These are phyloP conservation scores for Fraxinus xanthoxyloides DNA, from an alignment of 305 asterid species.

Conservation along the genomic window DNA sequence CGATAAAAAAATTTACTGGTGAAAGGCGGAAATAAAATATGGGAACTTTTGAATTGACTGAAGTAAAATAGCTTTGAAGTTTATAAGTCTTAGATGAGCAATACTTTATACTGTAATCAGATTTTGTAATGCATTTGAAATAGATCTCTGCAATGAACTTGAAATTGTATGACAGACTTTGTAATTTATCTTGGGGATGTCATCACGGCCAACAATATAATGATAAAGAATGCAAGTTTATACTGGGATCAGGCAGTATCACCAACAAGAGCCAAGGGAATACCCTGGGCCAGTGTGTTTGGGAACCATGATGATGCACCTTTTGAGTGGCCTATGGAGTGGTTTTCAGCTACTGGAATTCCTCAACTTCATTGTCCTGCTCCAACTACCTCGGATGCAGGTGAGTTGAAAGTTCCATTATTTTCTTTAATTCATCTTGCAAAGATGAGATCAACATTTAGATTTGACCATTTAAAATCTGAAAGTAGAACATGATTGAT, in stretches of 20 bases:
- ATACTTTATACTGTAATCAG: neutral
- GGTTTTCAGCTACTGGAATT: conserved; percentile 75
- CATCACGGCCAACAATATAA: conserved; percentile 77
- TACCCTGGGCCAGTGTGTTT: conserved; percentile 76
- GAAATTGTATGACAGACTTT: conserved; percentile 47
- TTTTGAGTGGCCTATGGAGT: conserved; percentile 86
- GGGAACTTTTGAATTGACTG: neutral
- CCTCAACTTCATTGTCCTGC: conserved; percentile 55
- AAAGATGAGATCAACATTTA: neutral
- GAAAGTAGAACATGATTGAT: neutral
- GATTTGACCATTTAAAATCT: neutral
- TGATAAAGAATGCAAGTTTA: conserved; percentile 60
- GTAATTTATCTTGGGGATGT: conserved; percentile 91
- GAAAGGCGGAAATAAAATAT: neutral
- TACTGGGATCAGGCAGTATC: conserved; percentile 87
- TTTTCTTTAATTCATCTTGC: neutral
- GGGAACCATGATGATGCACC: conserved; percentile 92
- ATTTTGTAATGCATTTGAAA: neutral
- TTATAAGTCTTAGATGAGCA: neutral
- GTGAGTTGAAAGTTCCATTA: conserved; percentile 11
- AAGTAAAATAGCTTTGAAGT: neutral
- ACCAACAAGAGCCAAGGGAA: conserved; percentile 61
- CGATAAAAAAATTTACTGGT: neutral
- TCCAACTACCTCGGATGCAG: conserved; percentile 29
- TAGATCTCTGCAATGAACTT: neutral